Percentiles rank a stretch among this genome's conserved stretches.
These are phyloP conservation scores for Nepenthes gracilis DNA, from an alignment of 148 eudicot genomes.

Conservation along the genomic window DNA sequence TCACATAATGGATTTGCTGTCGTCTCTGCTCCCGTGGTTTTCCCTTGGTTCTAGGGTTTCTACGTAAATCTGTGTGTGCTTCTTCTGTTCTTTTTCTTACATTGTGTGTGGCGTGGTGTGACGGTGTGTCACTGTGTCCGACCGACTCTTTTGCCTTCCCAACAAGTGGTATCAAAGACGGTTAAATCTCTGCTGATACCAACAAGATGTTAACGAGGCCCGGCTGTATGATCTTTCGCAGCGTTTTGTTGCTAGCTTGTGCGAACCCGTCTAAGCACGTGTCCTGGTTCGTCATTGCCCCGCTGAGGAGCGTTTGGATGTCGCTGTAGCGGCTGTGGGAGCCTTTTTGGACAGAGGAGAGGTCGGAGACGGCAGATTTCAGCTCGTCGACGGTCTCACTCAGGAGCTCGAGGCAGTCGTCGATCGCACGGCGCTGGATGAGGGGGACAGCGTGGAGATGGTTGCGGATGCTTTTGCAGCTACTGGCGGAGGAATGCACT, in stretches of 20 bases:
- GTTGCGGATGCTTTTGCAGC: constrained; percentile 22
- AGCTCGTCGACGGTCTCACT: constrained; percentile 45
- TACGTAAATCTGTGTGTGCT: no score
- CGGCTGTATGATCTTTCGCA: constrained; percentile 24
- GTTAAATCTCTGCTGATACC: no score
- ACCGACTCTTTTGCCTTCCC: no score
- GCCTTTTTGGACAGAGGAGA: constrained; percentile 7
- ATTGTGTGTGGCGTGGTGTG: no score
- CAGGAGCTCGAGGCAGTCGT: constrained; percentile 71
- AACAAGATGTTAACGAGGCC: constrained; percentile 20
- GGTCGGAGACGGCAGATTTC: constrained; percentile 22
- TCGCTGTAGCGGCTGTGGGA: constrained; percentile 17
- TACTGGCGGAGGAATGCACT: constrained; percentile 22
- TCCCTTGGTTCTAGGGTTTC: no score
- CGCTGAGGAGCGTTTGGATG: constrained; percentile 49
- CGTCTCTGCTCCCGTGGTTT: no score
- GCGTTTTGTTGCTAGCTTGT: constrained; percentile 16
- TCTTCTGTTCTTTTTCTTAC: no score
- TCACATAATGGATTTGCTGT: no score
- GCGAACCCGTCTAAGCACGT: constrained; percentile 85
- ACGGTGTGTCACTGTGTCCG: no score
- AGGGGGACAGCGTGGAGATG: constrained; percentile 14
- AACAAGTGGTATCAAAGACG: no score
- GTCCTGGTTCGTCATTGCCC: constrained; percentile 75
- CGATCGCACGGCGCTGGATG: constrained; percentile 42